Base-by-base conservation (phyloP, 2,329 filamentous ascomycete species). In the Nemania abortiva region DNA sequence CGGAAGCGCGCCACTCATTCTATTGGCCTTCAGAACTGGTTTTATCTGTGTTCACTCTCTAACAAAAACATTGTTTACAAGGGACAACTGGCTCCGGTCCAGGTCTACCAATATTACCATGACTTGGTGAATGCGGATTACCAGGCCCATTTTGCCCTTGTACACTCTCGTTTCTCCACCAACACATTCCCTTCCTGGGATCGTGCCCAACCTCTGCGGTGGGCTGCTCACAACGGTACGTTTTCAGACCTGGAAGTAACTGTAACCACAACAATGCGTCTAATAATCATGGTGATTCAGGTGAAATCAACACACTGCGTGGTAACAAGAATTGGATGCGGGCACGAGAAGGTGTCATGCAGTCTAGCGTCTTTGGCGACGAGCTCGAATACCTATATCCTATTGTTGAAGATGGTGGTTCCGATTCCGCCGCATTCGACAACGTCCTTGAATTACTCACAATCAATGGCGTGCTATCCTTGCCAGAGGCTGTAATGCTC, bases 311-410 rank as follows among this genome's bases (percentile, higher is more conserved):
- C 83, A 98, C 95, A 1, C 85, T 98, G 70, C 92, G 95, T 79
- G 95, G 95, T 70, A 98, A 98, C 86, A 98, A 98, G 88, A 98
- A 98, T 84, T 98, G 95, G 95, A 98, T 98, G 95, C 92, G 95
- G 75, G 95, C 95, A 71, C 91, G 95, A 78, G 95, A 98, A 84
- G 95, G 95, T 82, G 91, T 97, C 73, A 92, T 98, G 88, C 92
- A 94, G 79, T 98, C 95, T 1, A 91, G 95, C 73, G 86, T 97
- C 63, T 98, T 98, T 79, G 94, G 93, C 72, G 94, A 97, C 31
- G 95, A 98, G 77, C 90, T 98, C 18, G 94, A 98, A 82, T 84
- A 87, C 76, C 89, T 98, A 66, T 98, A 97, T 80, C 95, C 95
- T 27, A 94, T 98, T 75, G 94, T 98, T 63, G 95, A 98, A 82